Conservation (phyloP, 352 stramenopile species). For the Phytophthora capsici region DNA sequence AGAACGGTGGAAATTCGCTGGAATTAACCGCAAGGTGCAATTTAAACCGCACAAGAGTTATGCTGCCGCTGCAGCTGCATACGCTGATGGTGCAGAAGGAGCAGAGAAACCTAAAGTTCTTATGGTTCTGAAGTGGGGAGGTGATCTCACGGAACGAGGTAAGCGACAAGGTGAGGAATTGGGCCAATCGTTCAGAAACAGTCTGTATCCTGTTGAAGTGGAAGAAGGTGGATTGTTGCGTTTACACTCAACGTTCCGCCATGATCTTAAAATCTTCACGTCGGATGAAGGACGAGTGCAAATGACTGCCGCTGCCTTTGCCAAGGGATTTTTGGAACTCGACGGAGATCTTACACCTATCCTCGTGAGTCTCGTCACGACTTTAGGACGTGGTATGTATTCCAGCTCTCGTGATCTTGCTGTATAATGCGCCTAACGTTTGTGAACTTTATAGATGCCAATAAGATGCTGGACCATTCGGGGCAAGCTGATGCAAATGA, state of each 20-base stretch:
- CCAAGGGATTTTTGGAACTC: slow-evolving; percentile 98
- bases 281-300: slow-evolving; percentile 99
- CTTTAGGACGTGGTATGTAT: slow-evolving; percentile 72
- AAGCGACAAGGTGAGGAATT: slow-evolving; percentile 96
- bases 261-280: slow-evolving; percentile 99
- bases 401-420: too few species aligned
- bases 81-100: slow-evolving; percentile 17
- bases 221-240: slow-evolving; percentile 95
- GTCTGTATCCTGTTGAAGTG: slow-evolving; percentile 89
- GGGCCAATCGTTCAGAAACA: slow-evolving; percentile 92
- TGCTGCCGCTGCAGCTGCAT: slow-evolving; percentile 43
- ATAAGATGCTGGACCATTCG: slow-evolving; percentile 99
- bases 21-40: slow-evolving; percentile 98
- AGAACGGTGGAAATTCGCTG: slow-evolving; percentile 96
- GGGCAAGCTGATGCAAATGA: slow-evolving; percentile 97
- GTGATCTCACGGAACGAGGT: slow-evolving; percentile 98
- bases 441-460: slow-evolving; percentile 56
- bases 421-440: neutral
- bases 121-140: slow-evolving; percentile 99
- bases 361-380: slow-evolving; percentile 95
- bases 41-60: slow-evolving; percentile 85
- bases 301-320: slow-evolving; percentile 99
- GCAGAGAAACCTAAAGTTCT: slow-evolving; percentile 90
- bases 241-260: slow-evolving; percentile 99
- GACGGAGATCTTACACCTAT: slow-evolving; percentile 99